A percentile compares a stretch with the other conserved stretches of the same genome.
Conservation (phyloP, 2,329 filamentous ascomycete species). For the Alternaria sp. region DNA sequence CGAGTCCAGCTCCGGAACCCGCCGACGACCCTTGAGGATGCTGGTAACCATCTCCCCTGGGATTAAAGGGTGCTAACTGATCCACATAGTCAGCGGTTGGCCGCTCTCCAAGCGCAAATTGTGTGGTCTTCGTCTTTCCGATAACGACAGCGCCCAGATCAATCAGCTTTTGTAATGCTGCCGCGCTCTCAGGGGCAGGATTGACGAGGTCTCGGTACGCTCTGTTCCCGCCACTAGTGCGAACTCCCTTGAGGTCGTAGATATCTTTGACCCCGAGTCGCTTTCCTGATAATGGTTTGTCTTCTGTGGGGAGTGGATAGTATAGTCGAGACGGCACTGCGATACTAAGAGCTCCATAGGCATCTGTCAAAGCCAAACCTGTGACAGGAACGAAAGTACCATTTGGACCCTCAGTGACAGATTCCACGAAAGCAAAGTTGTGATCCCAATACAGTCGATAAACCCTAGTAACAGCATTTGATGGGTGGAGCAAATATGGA, state of each 20-base stretch:
- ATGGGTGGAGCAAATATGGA: constrained; percentile 18
- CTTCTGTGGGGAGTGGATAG: constrained; percentile 2
- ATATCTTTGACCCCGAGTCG: constrained; percentile 30
- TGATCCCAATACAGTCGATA: constrained; percentile 23
- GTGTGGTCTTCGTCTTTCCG: constrained; percentile 61
- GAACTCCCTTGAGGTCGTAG: constrained; percentile 23
- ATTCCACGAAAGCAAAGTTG: constrained; percentile 17
- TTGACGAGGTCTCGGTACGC: constrained; percentile 19
- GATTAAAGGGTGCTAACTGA: constrained; percentile 40
- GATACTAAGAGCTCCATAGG: constrained; percentile 19
- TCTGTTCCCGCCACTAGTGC: constrained; percentile 23
- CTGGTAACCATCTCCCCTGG: constrained; percentile 39
- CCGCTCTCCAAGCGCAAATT: constrained; percentile 52
- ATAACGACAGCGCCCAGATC: constrained; percentile 51
- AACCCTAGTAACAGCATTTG: constrained; percentile 15
- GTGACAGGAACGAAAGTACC: constrained; percentile 21
- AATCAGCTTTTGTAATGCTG: constrained; percentile 23
- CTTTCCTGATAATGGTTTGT: constrained; percentile 18
- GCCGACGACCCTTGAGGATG: constrained; percentile 16
- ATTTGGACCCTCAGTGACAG: constrained; percentile 20
- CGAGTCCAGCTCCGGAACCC: constrained; percentile 17
- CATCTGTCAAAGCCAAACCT: constrained; percentile 12
- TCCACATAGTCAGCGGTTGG: constrained; percentile 34
- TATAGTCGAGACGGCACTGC: constrained; percentile 28
- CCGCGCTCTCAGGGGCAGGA: constrained; percentile 9